Conservation (phyloP, 768 basidiomycete species). For the Amanita pallidorosea region DNA sequence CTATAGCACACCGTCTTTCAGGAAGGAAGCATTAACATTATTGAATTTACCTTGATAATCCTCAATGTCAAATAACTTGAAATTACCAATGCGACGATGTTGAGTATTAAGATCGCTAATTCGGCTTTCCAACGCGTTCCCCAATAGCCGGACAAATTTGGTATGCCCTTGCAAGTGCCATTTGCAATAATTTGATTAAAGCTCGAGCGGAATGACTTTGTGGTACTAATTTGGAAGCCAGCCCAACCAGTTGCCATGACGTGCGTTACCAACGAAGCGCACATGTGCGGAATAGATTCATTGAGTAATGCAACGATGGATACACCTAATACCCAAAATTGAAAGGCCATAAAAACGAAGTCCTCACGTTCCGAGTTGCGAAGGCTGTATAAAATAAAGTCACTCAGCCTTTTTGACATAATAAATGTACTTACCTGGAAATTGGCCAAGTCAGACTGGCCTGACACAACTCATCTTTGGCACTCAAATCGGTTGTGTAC, state of each 20-base stretch:
- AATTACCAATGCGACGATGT: slow-evolving; percentile 45
- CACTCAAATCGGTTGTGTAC: neutral
- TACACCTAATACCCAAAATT: slow-evolving; percentile 75
- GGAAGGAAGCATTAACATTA: neutral
- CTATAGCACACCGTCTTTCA: slow-evolving; percentile 19
- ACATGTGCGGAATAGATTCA: slow-evolving; percentile 75
- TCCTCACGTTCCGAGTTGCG: slow-evolving; percentile 70
- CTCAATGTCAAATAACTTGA: slow-evolving; percentile 63
- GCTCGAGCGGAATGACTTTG: slow-evolving; percentile 41
- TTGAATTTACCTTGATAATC: slow-evolving; percentile 51
- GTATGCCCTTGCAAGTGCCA: slow-evolving; percentile 50
- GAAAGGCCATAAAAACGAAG: slow-evolving; percentile 66
- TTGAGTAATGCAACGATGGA: slow-evolving; percentile 61
- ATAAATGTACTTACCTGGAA: slow-evolving; percentile 37
- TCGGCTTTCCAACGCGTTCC: slow-evolving; percentile 45
- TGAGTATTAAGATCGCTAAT: slow-evolving; percentile 51
- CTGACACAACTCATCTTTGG: slow-evolving; percentile 33
- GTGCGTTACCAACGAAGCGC: slow-evolving; percentile 67
- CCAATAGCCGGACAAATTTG: slow-evolving; percentile 60
- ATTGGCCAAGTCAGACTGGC: slow-evolving; percentile 41
- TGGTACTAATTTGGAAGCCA: slow-evolving; percentile 52
- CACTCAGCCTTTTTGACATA: neutral
- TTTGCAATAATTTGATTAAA: slow-evolving; percentile 49
- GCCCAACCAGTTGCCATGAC: slow-evolving; percentile 66
- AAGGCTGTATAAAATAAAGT: slow-evolving; percentile 29